Percentiles rank a stretch among this genome's conserved stretches.
Conservation (phyloP, 2,329 filamentous ascomycete genomes). For the Cordyceps pruinosa region DNA sequence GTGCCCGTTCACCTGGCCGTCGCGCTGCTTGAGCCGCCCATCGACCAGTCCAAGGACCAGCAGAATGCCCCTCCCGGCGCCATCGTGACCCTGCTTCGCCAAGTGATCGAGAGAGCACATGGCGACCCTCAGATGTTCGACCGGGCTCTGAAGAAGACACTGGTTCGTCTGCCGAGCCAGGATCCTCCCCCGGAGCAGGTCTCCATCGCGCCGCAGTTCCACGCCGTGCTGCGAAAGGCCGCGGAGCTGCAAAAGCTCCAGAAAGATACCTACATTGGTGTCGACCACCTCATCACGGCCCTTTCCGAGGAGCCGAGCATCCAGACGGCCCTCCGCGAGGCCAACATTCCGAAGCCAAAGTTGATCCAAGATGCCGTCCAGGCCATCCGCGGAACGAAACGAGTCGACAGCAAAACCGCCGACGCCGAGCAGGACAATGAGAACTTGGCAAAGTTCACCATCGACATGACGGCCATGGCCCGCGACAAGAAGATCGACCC, state of each 20-base stretch:
- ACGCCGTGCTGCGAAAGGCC: slow-evolving; percentile 74
- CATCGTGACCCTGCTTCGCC: slow-evolving; percentile 75
- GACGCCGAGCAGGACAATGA: slow-evolving; percentile 90
- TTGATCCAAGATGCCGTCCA: slow-evolving; percentile 85
- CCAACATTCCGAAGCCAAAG: slow-evolving; percentile 87
- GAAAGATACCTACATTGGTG: slow-evolving; percentile 88
- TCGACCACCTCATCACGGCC: slow-evolving; percentile 87
- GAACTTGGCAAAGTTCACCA: slow-evolving; percentile 95
- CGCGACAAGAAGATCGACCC: slow-evolving; percentile 97
- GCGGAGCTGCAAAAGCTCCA: slow-evolving; percentile 94
- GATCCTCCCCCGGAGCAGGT: slow-evolving; percentile 89
- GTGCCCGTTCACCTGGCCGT: slow-evolving; percentile 85
- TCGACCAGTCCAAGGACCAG: slow-evolving; percentile 74
- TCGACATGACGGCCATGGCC: slow-evolving; percentile 96
- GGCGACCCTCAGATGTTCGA: slow-evolving; percentile 88
- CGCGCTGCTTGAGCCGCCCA: slow-evolving; percentile 67
- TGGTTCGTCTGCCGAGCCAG: slow-evolving; percentile 89
- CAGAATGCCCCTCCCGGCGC: slow-evolving; percentile 63
- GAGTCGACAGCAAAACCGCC: slow-evolving; percentile 93
- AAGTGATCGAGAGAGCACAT: slow-evolving; percentile 89
- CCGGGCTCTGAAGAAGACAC: slow-evolving; percentile 79
- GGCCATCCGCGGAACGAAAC: slow-evolving; percentile 83
- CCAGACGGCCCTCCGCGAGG: slow-evolving; percentile 68
- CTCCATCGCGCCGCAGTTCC: slow-evolving; percentile 73
- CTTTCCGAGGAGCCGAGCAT: slow-evolving; percentile 73